These are phyloP conservation scores for Mucor lusitanicus DNA, from an alignment of 371 early-diverging fungal species.

Conservation along the genomic window DNA sequence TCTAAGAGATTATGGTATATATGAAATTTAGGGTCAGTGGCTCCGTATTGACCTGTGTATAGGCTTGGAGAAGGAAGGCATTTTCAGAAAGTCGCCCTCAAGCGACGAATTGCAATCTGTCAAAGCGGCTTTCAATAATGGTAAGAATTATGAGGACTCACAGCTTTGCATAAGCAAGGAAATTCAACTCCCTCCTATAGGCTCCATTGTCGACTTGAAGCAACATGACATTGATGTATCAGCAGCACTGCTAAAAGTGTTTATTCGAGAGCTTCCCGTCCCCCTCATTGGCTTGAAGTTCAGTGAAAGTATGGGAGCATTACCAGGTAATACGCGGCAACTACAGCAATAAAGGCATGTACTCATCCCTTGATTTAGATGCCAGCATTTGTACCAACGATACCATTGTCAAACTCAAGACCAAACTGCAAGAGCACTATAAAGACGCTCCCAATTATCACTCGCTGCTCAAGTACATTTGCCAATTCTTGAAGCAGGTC, in stretches of 20 bases:
- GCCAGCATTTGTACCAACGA: conserved; percentile 22
- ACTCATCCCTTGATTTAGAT: conserved; percentile 6
- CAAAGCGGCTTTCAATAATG: conserved; percentile 71
- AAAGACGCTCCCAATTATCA: conserved; percentile 21
- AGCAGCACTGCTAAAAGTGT: conserved; percentile 84
- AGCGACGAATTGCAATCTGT: conserved; percentile 55
- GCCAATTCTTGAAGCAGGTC: conserved; percentile 65
- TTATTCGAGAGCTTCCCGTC: conserved; percentile 79
- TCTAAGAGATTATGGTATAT: conserved; percentile 34
- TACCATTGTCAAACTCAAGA: conserved; percentile 22
- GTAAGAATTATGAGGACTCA: conserved; percentile 14
- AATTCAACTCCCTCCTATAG: conserved; percentile 11
- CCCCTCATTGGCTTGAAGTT: conserved; percentile 66
- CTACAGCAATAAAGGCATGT: neutral
- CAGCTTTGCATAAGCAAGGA: neutral
- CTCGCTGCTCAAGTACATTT: conserved; percentile 61
- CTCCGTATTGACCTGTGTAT: neutral
- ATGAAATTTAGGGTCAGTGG: too few relatives aligned
- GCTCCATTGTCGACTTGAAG: conserved; percentile 55
- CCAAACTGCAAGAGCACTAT: conserved; percentile 21
- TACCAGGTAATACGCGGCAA: conserved; percentile 34
- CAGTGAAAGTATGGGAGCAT: conserved; percentile 33
- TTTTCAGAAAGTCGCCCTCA: conserved; percentile 87
- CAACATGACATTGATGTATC: conserved; percentile 80
- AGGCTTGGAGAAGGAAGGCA: conserved; percentile 84